Conservation (phyloP, 352 stramenopile genomes). For the Pythium graminicola region DNA sequence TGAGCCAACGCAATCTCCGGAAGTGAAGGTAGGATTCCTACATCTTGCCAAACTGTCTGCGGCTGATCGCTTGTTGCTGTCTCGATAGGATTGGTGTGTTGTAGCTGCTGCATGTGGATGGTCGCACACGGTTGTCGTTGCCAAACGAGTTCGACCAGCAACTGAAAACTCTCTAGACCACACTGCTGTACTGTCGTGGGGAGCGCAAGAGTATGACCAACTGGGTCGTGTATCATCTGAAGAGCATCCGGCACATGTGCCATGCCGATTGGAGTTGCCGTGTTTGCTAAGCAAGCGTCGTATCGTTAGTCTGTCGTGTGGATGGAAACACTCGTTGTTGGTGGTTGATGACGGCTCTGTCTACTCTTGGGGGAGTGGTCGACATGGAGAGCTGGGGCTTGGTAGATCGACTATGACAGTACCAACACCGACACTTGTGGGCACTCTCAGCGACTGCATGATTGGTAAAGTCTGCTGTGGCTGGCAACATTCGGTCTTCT, state of each 20-base stretch:
- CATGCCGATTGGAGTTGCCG: background rate
- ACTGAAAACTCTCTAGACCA: constrained; percentile 4
- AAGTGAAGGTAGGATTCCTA: background rate
- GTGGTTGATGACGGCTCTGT: constrained; percentile 36
- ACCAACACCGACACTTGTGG: constrained; percentile 26
- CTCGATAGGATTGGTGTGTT: background rate
- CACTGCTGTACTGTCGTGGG: constrained; percentile 37
- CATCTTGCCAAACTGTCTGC: no score
- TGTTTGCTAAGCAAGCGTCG: constrained; percentile 22
- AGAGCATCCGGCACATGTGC: background rate
- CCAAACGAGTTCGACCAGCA: background rate
- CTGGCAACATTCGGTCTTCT: constrained; percentile 77
- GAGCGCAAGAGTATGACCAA: constrained; percentile 42
- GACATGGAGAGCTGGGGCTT: constrained; percentile 65
- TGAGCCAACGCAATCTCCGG: background rate
- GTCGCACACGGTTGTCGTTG: constrained; percentile 51
- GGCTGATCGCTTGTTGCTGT: no score
- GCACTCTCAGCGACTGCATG: constrained; percentile 12
- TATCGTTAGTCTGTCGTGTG: constrained; percentile 59
- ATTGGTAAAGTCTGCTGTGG: constrained; percentile 50
- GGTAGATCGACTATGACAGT: constrained; percentile 25
- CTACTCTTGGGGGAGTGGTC: constrained; percentile 64
- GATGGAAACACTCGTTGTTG: constrained; percentile 80
- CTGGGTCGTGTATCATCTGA: constrained; percentile 27
- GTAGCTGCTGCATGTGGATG: constrained; percentile 59